Base-by-base conservation (phyloP, 805 yeast species). In the Debaryomyces maramus region DNA sequence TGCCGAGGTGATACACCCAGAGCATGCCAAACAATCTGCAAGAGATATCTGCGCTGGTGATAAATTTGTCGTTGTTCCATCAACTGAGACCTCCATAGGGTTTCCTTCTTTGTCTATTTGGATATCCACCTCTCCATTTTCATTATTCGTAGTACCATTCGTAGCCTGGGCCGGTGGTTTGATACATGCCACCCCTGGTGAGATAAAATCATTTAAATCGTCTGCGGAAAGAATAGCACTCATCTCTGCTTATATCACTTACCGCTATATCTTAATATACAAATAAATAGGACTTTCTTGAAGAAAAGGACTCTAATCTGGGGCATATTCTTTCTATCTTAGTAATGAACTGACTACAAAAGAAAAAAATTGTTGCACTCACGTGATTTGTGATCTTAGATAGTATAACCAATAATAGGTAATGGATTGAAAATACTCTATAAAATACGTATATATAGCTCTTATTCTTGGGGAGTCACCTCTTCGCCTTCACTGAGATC, bases 1-100 rank as follows among this genome's bases (percentile, higher is more conserved):
- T n/a, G 97, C 95, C 4, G 96, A 86, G 0, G 99, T 93, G 39
- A 93, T 88, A 61, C 99, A 93, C 0, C 99, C 99, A 6, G 95
- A 81, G 57, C 99, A 93, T 0, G 99, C 99, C 39, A 93, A 69
- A 63, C 99, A 93, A 67, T 93, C 99, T 14, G 89, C 83, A 36
- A 93, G 65, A 1, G 93, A 85, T 34, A 93, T 91, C 47, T 86
- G 91, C 0, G 97, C 98, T 38, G 88, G 81, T 19, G 83, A 75
- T 5, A 88, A 67, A 14, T 70, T 66, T 24, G 73, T 70, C 3
- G 71, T 55, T 5, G 67, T 65, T 17, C 79, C 81, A 44, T 79
- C 82, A 33, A 75, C 73, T 5, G 83, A 78, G 2, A 88, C 89
- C 50, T 87, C 90, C 7, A 80, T 53, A 6, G 87, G 84, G 28